Evolutionary conservation across 768 basidiomycete genomes (phyloP), one percentile per base, ranked within the genome.

Genomic region (Suillus subalutaceus): DNA sequence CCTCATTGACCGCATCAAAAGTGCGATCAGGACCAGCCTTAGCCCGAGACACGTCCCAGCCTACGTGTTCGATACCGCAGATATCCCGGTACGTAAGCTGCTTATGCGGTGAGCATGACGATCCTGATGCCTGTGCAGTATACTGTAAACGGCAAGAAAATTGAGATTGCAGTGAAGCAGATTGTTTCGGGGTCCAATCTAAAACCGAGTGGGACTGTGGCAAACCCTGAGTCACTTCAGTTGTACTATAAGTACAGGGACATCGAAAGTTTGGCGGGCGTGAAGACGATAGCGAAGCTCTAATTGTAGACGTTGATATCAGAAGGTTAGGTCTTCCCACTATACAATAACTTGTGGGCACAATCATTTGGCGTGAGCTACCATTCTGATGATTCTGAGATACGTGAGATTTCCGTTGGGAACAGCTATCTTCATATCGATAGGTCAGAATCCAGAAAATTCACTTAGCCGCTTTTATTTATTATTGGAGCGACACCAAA

Each of bases 151-250:
- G 86, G 86, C 12, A 92, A 91, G 81, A 91, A 91, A 72, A 90
- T 91, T 52, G 91, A 91, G 76, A 90, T 92, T 37, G 90, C 88
- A 2, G 88, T 91, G 60, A 92, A 91, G 74, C 89, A 91, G 71
- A 89, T 92, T 64, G 82, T 91, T 50, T 91, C 89, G n/a, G 90
- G 90, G 2, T 79, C 81, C 13, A 80, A 85, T 65, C 68, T 90
- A 52, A 81, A 85, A 69, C 89, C 90, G 4, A 92, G 90, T 67
- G 90, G 90, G 23, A 91, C 90, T 2, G 89, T 92, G 23, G 88
- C 89, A 8, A 91, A 91, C 71, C 90, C 90, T 0, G 88, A 89
- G 62, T 85, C 86, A 0, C 79, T 91, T 56, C 74, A 88, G 65
- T 74, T 86, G 18, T 91, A 90, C 68, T 88, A 90, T 75, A 86